Evolutionary conservation across 2,329 filamentous ascomycete species (phyloP), one percentile per base, ranked within the genome.

Genomic region (Talaromyces rugulosus): DNA sequence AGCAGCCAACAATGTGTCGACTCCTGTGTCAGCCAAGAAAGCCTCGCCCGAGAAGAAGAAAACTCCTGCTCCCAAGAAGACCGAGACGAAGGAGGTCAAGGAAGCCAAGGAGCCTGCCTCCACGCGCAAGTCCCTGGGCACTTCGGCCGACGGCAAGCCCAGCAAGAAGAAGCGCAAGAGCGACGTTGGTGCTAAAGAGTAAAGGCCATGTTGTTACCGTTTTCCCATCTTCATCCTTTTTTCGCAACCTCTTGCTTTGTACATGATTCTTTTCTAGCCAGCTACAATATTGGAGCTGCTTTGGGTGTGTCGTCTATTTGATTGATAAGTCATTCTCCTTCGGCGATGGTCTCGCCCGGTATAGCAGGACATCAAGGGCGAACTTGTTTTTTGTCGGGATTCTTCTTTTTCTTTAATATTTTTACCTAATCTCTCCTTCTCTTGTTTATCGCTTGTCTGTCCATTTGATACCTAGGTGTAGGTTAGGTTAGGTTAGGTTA

Each of bases 141-240:
- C 28, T 16, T 16, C 64, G 4, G 66, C 68, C 2, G 74, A 77
- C 18, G 63, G 60, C 50, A 77, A 75, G 68, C 74, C 74, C 65
- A 69, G 67, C 42, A 74, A 72, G 67, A 82, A 81, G 74, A 82
- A 81, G 77, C 74, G 77, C 65, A 80, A 80, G 77, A 80, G 78
- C 66, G 77, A 79, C 64, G 73, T 65, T 40, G 67, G 52, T 33
- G 64, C 34, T 30, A 66, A 70, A 14, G 69, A 71, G 59, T 71
- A 66, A 52, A 47, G 4, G 14, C 23, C 4, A 9, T 14, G 4
- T 55, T 23, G 28, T 14, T 27, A 33, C 23, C 16, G 12, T 3
- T 36, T 27, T 27, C 27, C 50, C 5, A 30, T 53, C 7, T 53
- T 16, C 50, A 16, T 31, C 14, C 3, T 52, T 12, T 31, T 28